phyloP scores from a whole-genome alignment of 1,284 basidiomycete species.

The Heterobasidion irregulare region DNA sequence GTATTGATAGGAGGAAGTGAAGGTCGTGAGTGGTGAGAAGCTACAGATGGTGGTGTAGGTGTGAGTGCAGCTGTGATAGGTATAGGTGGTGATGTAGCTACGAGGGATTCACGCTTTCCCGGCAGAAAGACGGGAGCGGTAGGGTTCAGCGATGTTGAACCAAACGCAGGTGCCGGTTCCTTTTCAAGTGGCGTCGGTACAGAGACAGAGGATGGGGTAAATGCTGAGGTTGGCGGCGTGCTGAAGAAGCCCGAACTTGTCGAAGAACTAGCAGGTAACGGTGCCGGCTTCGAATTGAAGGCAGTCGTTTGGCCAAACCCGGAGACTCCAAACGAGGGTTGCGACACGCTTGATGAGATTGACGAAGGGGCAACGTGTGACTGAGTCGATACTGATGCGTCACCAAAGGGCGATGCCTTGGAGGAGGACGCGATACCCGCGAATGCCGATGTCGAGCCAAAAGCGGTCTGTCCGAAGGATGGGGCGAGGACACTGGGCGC shows the following conservation, averaged over 20 bases:
- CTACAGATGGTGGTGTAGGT: not conserved
- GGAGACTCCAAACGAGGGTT: not conserved
- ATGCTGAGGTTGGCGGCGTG: not conserved
- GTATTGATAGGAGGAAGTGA: not conserved
- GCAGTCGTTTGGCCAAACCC: not conserved
- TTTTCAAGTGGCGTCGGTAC: not conserved
- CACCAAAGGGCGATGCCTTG: not conserved
- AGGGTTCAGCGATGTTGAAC: constrained; percentile 4
- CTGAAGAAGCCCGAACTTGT: not conserved
- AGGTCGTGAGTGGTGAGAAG: not conserved
- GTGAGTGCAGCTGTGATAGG: not conserved
- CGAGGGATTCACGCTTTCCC: no score
- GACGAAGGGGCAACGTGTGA: not conserved
- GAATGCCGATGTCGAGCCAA: not conserved
- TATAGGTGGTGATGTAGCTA: not conserved
- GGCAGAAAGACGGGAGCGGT: not conserved
- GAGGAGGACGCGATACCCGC: not conserved
- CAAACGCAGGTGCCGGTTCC: not conserved
- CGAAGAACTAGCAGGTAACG: not conserved
- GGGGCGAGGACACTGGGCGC: not conserved
- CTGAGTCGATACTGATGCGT: not conserved
- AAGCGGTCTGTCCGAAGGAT: not conserved
- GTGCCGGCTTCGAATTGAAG: not conserved
- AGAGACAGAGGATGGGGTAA: not conserved
- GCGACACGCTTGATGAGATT: not conserved